These are phyloP conservation scores for Anthoceros angustus DNA, from an alignment of 225 moss, liverwort and hornwort species.

Conservation along the genomic window DNA sequence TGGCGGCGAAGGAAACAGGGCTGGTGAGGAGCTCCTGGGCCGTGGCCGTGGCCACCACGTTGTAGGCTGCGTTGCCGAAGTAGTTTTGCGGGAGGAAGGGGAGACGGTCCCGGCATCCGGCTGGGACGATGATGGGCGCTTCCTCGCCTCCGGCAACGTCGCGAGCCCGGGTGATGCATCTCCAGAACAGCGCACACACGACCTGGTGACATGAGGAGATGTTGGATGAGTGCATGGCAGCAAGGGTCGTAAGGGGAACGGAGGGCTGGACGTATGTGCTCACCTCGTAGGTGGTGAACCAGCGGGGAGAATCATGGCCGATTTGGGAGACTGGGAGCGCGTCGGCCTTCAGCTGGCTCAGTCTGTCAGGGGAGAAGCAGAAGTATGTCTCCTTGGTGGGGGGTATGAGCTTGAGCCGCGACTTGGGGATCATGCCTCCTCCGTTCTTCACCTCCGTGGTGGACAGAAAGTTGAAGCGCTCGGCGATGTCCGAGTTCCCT, in stretches of 20 bases:
- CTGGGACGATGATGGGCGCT: neutral
- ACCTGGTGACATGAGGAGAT: neutral
- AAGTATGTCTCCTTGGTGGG: neutral
- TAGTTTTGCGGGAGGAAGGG: neutral
- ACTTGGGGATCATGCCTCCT: constrained; percentile 1
- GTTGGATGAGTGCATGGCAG: neutral
- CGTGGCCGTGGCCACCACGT: neutral
- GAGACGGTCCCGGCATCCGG: constrained; percentile 2
- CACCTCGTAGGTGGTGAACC: constrained; percentile 1
- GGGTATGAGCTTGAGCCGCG: neutral
- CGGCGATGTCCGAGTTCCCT: neutral
- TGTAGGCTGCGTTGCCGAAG: neutral
- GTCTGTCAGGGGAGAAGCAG: neutral
- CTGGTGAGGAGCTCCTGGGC: constrained; percentile 1
- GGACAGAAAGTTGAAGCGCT: neutral
- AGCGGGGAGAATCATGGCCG: neutral
- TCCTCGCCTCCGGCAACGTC: neutral
- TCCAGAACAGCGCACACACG: neutral
- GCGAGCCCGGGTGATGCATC: constrained; percentile 3
- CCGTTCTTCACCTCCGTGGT: neutral
- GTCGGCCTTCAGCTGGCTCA: neutral
- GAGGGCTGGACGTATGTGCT: no score
- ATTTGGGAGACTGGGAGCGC: neutral
- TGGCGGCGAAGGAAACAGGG: neutral
- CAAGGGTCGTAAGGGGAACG: neutral